Base-by-base conservation (phyloP, 306 rosid species). In the Sesbania bispinosa region DNA sequence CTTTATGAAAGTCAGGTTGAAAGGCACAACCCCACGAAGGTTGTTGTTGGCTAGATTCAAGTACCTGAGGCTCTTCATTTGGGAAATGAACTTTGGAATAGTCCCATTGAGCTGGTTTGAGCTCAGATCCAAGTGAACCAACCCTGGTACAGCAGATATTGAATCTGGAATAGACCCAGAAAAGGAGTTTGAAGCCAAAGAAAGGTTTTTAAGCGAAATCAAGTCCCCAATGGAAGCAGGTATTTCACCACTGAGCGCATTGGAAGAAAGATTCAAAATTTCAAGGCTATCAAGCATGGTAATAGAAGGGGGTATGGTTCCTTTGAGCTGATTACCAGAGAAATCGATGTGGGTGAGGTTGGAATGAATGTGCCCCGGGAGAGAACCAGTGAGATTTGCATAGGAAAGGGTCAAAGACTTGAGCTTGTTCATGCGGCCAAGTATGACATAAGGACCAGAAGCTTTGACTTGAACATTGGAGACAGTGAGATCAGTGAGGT, bases 91-190 rank as follows among this genome's bases (percentile, higher is more conserved):
- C 69, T 72, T 90, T 4, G 98, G 98, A 61, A 93, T 84, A 14
- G 97, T 73, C 9, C 98, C 98, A 7, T 93, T 93, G 6, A 93
- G 81, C 83, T 87, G 90, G 59, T 93, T 93, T 5, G 93, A 88
- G 78, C 97, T 93, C 81, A 93, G 96, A 90, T 93, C 98, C 80
- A 93, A 13, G 73, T 93, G 97, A 62, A 76, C 76, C 50, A 90
- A 63, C 6, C 75, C 80, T 0, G 96, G 87, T 0, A 93, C 57
- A 3, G 96, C 96, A 3, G 98, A 90, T 1, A 90, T 52, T 0
- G 97, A 85, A 60, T 81, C 96, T 0, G 97, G 97, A 2, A 93
- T 81, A 0, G 92, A 46, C 7, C 98, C 98, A 4, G 98, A 88
- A 13, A 93, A 58, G 1, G 93, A 82, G 36, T 93, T 93, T 0